Base-by-base conservation (phyloP, 2,329 filamentous ascomycete species). In the Aspergillus amoenus region DNA sequence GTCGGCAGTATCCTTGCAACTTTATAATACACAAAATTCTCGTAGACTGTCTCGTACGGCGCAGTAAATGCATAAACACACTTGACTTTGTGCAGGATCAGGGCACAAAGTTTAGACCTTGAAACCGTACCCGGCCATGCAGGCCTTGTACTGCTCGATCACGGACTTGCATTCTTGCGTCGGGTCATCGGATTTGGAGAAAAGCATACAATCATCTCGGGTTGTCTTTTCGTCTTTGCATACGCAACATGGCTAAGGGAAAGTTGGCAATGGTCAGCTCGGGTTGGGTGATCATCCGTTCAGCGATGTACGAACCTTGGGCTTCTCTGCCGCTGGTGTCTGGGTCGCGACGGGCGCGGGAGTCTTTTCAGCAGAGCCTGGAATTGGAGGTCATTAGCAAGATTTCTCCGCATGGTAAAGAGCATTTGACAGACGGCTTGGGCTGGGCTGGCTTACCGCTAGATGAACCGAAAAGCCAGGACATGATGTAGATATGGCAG, bases 121-220 rank as follows among this genome's bases (percentile, higher is more conserved):
- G 81, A 96, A 99, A 15, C 94, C 94, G 70, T 89, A 97, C 11
- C 91, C 89, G 57, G 87, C 86, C 94, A 99, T 97, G 76, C 94
- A 99, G 66, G 78, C 86, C 78, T 87, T 88, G 80, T 99, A 99
- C 72, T 90, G 87, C 27, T 91, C 85, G 62, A 99, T 89, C 61
- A 91, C 83, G 50, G 87, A 84, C 75, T 87, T 84, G 82, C 94
- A 99, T 69, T 95, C 92, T 68, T 90, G 84, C 11, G 69, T 64
- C 40, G 94, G 91, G 71, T 97, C 89, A 70, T 88, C 83, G 60
- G 90, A 83, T 61, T 85, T 92, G 55, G 91, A 96, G 81, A 97
- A 97, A 56, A 99, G 89, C 93, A 99, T 97, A 82, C 94, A 99
- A 78, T 99, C 93, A 79, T 99, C 94, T 62, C 94, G 91, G 66